Evolutionary conservation across 352 stramenopile species (phyloP).

Genomic region (Phytophthora lateralis): DNA sequence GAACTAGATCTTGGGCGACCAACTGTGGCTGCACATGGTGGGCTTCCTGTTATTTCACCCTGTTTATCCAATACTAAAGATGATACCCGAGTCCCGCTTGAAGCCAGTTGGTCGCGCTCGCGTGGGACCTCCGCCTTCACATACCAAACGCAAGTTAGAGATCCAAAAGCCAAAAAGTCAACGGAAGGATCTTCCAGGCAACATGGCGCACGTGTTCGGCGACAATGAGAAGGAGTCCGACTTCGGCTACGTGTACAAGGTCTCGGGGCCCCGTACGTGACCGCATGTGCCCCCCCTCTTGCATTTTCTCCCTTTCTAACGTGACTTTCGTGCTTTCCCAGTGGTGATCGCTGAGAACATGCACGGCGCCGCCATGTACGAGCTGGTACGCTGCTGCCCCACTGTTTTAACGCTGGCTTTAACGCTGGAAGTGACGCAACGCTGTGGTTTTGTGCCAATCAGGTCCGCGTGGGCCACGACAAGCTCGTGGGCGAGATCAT

Average conservation of each 20-base stretch:
- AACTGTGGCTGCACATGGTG: constrained; percentile 10
- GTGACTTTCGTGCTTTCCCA: constrained; percentile 29
- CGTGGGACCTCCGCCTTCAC: neutral
- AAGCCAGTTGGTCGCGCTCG: constrained; percentile 29
- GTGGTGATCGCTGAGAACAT: constrained; percentile 99
- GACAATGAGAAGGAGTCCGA: constrained; percentile 92
- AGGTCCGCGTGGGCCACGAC: constrained; percentile 98
- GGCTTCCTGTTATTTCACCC: constrained; percentile 25
- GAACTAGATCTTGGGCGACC: constrained; percentile 23
- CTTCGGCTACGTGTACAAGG: constrained; percentile 99
- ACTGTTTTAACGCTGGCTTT: neutral
- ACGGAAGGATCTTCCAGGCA: constrained; percentile 29
- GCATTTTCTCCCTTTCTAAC: constrained; percentile 1
- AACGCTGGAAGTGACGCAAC: constrained; percentile 2
- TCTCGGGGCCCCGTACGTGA: constrained; percentile 95
- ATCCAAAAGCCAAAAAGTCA: constrained; percentile 35
- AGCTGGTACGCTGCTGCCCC: constrained; percentile 59
- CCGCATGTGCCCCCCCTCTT: neutral
- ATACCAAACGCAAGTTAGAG: constrained; percentile 50
- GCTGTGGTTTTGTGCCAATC: constrained; percentile 29
- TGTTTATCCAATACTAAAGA: neutral
- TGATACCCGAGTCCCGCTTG: constrained; percentile 15
- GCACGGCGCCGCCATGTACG: constrained; percentile 98
- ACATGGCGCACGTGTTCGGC: constrained; percentile 85
- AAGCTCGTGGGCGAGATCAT: constrained; percentile 99